A percentile compares a stretch with the other conserved stretches of the same genome.
These are phyloP conservation scores for Globisporangium uncinulatum DNA, from an alignment of 352 stramenopile species.

Conservation along the genomic window DNA sequence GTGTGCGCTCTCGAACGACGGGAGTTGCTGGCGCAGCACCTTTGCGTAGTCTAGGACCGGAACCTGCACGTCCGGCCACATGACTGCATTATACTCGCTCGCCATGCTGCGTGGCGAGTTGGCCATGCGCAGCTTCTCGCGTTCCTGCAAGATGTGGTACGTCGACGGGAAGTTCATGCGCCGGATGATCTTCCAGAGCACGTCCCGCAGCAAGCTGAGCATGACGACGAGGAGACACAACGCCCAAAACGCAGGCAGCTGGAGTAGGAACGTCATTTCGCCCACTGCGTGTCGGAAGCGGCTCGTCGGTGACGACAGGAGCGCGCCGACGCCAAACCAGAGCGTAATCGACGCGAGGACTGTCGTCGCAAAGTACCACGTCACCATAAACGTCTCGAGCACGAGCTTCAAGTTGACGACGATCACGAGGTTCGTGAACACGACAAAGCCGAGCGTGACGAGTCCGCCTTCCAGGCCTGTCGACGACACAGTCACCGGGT, in stretches of 20 bases:
- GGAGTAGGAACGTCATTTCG: constrained; percentile 64
- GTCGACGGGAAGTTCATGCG: constrained; percentile 56
- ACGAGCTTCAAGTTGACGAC: constrained; percentile 77
- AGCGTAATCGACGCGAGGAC: constrained; percentile 45
- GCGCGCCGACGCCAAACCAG: constrained; percentile 60
- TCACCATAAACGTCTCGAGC: constrained; percentile 68
- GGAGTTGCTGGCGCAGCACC: constrained; percentile 38
- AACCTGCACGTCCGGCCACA: constrained; percentile 36
- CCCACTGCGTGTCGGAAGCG: constrained; percentile 55
- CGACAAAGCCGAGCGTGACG: constrained; percentile 65
- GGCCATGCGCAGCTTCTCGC: constrained; percentile 50
- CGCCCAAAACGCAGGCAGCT: constrained; percentile 54
- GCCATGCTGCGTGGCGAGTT: constrained; percentile 54
- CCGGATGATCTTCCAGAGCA: constrained; percentile 69
- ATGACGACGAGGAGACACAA: constrained; percentile 52
- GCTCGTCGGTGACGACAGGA: constrained; percentile 44
- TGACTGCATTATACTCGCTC: constrained; percentile 23
- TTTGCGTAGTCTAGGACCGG: constrained; percentile 46
- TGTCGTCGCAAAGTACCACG: constrained; percentile 64
- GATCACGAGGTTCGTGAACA: constrained; percentile 77
- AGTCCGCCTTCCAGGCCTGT: constrained; percentile 47
- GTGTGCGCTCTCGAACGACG: constrained; percentile 40
- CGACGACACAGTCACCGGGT: constrained; percentile 28
- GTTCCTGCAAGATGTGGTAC: constrained; percentile 78
- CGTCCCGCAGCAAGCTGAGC: constrained; percentile 58